phyloP scores from a whole-genome alignment of 2,329 filamentous ascomycete species.

The Pseudomassariella vexata region DNA sequence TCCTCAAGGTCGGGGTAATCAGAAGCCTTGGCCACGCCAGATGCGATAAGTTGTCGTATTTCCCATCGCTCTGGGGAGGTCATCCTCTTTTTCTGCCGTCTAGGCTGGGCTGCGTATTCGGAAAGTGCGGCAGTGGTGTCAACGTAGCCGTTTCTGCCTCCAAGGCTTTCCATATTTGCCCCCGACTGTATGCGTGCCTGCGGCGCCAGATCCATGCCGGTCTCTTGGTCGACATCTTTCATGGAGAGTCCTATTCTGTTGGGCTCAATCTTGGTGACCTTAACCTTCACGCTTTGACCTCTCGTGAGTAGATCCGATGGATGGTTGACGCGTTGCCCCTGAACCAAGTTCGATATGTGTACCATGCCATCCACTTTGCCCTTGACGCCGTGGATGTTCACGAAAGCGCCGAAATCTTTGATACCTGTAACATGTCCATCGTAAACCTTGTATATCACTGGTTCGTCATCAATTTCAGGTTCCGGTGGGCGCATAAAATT shows the following conservation, averaged over 20 bases:
- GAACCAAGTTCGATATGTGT: constrained; percentile 83
- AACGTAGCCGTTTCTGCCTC: constrained; percentile 51
- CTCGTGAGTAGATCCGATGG: constrained; percentile 79
- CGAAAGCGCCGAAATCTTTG: constrained; percentile 94
- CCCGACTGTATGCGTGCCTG: constrained; percentile 77
- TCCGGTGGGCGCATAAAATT: constrained; percentile 61
- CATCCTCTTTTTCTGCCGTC: constrained; percentile 78
- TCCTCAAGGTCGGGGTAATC: constrained; percentile 95
- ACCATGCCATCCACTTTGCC: constrained; percentile 91
- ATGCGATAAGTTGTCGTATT: constrained; percentile 92
- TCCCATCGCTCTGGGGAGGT: constrained; percentile 97
- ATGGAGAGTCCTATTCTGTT: constrained; percentile 82
- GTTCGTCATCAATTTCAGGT: constrained; percentile 73
- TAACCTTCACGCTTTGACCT: constrained; percentile 85
- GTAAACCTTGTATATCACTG: constrained; percentile 82
- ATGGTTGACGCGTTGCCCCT: constrained; percentile 82
- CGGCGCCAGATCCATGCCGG: constrained; percentile 76
- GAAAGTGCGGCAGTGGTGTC: constrained; percentile 58
- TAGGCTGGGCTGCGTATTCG: constrained; percentile 45
- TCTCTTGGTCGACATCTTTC: constrained; percentile 93
- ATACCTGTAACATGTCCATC: constrained; percentile 84
- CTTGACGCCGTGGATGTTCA: constrained; percentile 80
- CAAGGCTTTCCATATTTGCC: constrained; percentile 80
- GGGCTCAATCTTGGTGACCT: constrained; percentile 81
- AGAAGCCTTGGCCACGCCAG: constrained; percentile 84